These are phyloP conservation scores for Amanita rimosa DNA, from an alignment of 768 basidiomycete genomes.

Conservation along the genomic window DNA sequence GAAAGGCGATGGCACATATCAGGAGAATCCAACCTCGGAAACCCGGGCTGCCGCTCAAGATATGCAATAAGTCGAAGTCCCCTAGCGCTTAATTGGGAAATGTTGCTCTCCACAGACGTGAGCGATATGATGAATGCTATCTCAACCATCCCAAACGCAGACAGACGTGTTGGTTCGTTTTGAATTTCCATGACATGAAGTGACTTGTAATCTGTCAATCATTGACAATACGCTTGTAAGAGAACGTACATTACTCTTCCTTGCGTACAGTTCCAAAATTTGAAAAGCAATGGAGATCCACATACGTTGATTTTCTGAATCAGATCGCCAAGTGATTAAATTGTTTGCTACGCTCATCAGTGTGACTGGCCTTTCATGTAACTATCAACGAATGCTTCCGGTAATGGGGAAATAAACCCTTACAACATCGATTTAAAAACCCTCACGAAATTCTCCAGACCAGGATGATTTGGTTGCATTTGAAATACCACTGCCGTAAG, in stretches of 20 bases:
- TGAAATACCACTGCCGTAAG: constrained; percentile 32
- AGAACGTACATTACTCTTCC: constrained; percentile 32
- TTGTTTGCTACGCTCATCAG: constrained; percentile 43
- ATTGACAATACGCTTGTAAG: not conserved
- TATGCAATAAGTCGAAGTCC: constrained; percentile 59
- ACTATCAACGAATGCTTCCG: constrained; percentile 7
- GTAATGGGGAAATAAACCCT: not conserved
- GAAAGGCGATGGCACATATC: constrained; percentile 60
- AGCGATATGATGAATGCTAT: constrained; percentile 64
- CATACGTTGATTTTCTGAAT: constrained; percentile 51
- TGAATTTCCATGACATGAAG: constrained; percentile 40
- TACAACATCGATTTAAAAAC: not conserved
- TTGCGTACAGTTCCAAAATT: constrained; percentile 43
- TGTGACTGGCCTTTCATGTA: constrained; percentile 24
- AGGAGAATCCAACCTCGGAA: constrained; percentile 36
- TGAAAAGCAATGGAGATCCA: constrained; percentile 59
- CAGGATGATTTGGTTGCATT: constrained; percentile 22
- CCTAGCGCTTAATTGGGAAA: constrained; percentile 59
- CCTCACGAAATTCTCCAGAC: constrained; percentile 13
- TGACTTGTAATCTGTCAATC: constrained; percentile 15
- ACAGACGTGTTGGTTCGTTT: constrained; percentile 36
- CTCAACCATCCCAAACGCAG: constrained; percentile 59
- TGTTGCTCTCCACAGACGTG: constrained; percentile 54
- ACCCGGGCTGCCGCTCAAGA: constrained; percentile 51
- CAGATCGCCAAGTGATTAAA: constrained; percentile 46